Conservation (phyloP, 176 grass and related monocot species). For the Lolium multiflorum region DNA sequence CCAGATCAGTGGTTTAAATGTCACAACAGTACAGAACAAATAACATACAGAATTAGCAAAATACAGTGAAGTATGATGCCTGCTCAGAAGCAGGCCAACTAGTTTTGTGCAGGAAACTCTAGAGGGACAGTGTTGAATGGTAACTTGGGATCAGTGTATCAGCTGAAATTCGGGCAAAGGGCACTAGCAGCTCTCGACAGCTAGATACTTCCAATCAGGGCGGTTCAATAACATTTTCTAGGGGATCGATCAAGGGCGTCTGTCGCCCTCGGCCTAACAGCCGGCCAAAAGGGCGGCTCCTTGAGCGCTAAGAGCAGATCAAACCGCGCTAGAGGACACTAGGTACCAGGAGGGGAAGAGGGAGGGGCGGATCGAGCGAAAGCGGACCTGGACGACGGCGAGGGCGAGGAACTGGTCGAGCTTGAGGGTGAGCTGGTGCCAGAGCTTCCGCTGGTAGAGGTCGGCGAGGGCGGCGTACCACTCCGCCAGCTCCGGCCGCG, state of each 20-base stretch:
- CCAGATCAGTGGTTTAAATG: no score
- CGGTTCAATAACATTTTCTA: no score
- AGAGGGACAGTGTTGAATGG: neutral
- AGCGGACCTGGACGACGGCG: slow-evolving; percentile 63
- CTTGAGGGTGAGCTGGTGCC: slow-evolving; percentile 93
- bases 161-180: neutral
- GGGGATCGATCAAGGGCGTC: slow-evolving; percentile 11
- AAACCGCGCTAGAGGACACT: neutral
- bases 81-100: neutral
- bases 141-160: neutral
- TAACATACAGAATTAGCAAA: neutral
- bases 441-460: slow-evolving; percentile 81
- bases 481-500: slow-evolving; percentile 72
- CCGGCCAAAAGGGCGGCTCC: neutral
- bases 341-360: neutral
- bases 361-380: neutral
- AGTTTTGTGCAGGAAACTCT: neutral
- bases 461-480: slow-evolving; percentile 75
- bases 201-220: no score
- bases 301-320: slow-evolving; percentile 30
- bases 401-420: slow-evolving; percentile 90
- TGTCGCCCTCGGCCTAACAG: neutral
- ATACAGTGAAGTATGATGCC: neutral
- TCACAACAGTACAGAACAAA: no score
- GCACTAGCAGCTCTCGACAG: no score